phyloP scores from a whole-genome alignment of 805 yeast genomes.

The Pichia scutulata region DNA sequence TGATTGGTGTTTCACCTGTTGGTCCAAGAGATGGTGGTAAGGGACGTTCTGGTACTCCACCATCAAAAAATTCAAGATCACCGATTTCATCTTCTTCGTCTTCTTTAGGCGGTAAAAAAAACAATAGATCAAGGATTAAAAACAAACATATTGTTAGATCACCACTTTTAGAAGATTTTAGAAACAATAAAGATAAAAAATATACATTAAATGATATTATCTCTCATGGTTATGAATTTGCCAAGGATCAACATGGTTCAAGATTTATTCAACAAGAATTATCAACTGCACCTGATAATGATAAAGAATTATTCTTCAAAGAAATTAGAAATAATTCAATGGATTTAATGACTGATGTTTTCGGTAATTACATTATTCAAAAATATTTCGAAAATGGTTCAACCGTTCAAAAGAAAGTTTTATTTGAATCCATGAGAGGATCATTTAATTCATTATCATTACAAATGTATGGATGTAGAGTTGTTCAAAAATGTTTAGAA shows the following conservation, averaged over 20 bases:
- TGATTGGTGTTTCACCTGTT: conserved; percentile 10
- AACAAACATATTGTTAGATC: conserved; percentile 55
- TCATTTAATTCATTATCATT: conserved; percentile 67
- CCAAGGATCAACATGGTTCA: conserved; percentile 96
- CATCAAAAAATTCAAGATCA: neutral
- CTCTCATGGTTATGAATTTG: conserved; percentile 85
- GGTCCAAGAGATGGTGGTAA: neutral
- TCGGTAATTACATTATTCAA: conserved; percentile 96
- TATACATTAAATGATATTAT: conserved; percentile 65
- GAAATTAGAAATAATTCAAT: conserved; percentile 71
- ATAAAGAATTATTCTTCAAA: conserved; percentile 70
- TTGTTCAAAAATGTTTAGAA: conserved; percentile 89
- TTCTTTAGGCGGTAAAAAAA: neutral
- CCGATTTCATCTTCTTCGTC: neutral
- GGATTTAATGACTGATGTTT: conserved; percentile 89
- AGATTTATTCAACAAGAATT: conserved; percentile 90
- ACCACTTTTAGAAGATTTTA: conserved; percentile 78
- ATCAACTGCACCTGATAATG: conserved; percentile 55
- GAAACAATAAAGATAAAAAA: conserved; percentile 55
- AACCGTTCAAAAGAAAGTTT: conserved; percentile 54
- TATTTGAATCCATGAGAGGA: conserved; percentile 67
- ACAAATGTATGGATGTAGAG: conserved; percentile 98
- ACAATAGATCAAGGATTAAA: conserved; percentile 12
- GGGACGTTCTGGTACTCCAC: conserved; percentile 3
- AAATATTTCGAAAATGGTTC: conserved; percentile 84